Evolutionary conservation across 192 early-diverging fungal genomes (phyloP), one percentile per base, ranked within the genome.

Genomic region (Funneliformis mosseae): DNA sequence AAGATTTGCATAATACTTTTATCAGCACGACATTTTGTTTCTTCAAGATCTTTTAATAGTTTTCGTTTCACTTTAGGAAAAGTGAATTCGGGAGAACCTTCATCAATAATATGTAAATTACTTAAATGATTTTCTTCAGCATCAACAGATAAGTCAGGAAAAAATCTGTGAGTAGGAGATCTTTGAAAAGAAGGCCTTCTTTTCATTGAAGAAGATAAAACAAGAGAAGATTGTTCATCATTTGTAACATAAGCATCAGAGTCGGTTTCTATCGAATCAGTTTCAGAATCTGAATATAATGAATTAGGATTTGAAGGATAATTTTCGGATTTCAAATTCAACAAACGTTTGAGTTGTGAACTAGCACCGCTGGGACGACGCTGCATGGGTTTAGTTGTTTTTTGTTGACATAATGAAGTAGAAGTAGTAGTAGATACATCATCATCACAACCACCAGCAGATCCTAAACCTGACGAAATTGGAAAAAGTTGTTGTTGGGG

Each of bases 11-110:
- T 38, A n/a, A 79, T 79, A 42, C 21, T 45, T 50, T 39, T 42
- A 55, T 79, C 66, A 50, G 45, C 77, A 45, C 66, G 63, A 66
- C 42, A 46, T 67, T 79, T 79, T 55, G 77, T 45, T 25, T 79
- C 77, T 69, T 79, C 77, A 16, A 79, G 41, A 69, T 79, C 77
- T 70, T 69, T 79, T 50, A 69, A 69, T n/a, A 79, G n/a, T 79
- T 79, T 79, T 66, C 64, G 77, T 46, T 79, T 79, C 6, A 79
- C 77, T 55, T 79, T 79, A 39, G 77, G 77, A 61, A 79, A 59
- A 41, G 77, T 63, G 25, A 79, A 79, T 69, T 79, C 77, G 0
- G 77, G 77, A 18, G 64, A 64, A 50, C 77, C 28, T 42, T 79
- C 77, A 41, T 79, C 77, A 23, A 79, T 79, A 48, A 79, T 69